These are phyloP conservation scores for Lyophyllum semitale DNA, from an alignment of 768 basidiomycete genomes.

Conservation along the genomic window DNA sequence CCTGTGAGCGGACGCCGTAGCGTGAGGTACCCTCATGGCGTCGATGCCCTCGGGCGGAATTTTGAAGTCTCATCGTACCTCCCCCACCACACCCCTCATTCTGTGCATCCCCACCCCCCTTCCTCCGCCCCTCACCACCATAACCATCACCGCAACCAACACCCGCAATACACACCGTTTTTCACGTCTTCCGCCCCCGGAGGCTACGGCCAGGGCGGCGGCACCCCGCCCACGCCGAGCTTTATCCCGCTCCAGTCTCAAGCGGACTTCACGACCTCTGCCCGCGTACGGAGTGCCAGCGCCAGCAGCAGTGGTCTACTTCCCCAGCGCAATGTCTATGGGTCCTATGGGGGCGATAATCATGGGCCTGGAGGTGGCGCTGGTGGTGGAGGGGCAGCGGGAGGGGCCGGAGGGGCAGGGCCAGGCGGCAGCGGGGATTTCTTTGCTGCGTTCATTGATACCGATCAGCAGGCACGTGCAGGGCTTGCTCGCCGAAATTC, in stretches of 20 bases:
- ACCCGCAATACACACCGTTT: slow-evolving; percentile 24
- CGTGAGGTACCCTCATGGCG: slow-evolving; percentile 10
- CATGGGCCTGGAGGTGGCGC: slow-evolving; percentile 11
- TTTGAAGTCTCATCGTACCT: slow-evolving; percentile 6
- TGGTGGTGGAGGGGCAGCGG: slow-evolving; percentile 14
- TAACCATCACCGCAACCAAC: slow-evolving; percentile 13
- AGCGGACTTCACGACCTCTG: slow-evolving; percentile 21
- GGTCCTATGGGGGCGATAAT: slow-evolving; percentile 5
- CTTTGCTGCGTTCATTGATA: slow-evolving; percentile 28
- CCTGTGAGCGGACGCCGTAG: slow-evolving; percentile 13
- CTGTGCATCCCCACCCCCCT: slow-evolving; percentile 14
- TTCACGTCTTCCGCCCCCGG: slow-evolving; percentile 24
- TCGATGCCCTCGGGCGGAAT: background rate
- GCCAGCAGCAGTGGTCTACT: background rate
- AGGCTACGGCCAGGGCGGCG: background rate
- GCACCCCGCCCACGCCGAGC: slow-evolving; percentile 23
- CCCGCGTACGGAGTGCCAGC: slow-evolving; percentile 3
- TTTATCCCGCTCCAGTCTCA: slow-evolving; percentile 34
- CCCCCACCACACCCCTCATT: slow-evolving; percentile 18
- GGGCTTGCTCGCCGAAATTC: slow-evolving; percentile 10
- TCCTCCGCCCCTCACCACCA: slow-evolving; percentile 7
- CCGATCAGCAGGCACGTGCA: slow-evolving; percentile 26
- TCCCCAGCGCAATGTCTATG: slow-evolving; percentile 5
- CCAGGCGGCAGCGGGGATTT: slow-evolving; percentile 15
- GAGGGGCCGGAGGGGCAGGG: background rate